These are phyloP conservation scores for Penicillium bovifimosum DNA, from an alignment of 495 filamentous ascomycete species.

Conservation along the genomic window DNA sequence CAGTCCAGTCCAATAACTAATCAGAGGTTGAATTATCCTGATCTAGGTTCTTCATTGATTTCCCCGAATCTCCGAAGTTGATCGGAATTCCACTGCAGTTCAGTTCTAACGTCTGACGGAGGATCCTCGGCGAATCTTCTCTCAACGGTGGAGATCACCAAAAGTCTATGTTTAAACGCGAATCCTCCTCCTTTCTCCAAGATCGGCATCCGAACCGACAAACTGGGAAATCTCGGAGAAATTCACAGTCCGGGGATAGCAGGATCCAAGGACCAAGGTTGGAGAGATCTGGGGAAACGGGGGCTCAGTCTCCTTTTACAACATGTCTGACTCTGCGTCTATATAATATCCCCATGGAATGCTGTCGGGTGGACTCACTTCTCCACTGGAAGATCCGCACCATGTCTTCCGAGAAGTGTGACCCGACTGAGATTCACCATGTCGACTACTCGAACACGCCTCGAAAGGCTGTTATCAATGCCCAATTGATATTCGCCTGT, in stretches of 20 bases:
- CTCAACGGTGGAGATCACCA: too few relatives aligned
- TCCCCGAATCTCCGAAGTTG: slow-evolving; percentile 5
- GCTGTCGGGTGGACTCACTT: not conserved
- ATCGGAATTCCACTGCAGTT: slow-evolving; percentile 14
- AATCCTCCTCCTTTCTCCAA: too few relatives aligned
- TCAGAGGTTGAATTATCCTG: too few relatives aligned
- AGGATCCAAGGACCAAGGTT: not conserved
- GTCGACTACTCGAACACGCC: slow-evolving; percentile 11
- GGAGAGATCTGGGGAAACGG: slow-evolving; percentile 13
- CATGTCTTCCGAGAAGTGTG: slow-evolving; percentile 10
- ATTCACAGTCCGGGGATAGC: slow-evolving; percentile 9
- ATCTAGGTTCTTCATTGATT: not conserved
- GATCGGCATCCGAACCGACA: too few relatives aligned
- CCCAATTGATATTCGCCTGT: slow-evolving; percentile 28
- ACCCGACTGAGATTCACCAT: slow-evolving; percentile 18
- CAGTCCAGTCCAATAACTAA: too few relatives aligned
- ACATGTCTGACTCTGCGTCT: not conserved
- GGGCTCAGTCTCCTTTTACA: not conserved
- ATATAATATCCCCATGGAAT: slow-evolving; percentile 7
- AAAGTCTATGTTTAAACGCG: too few relatives aligned
- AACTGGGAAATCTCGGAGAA: slow-evolving; percentile 23
- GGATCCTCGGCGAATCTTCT: slow-evolving; percentile 18
- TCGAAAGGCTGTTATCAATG: slow-evolving; percentile 19
- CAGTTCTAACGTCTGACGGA: too few relatives aligned
- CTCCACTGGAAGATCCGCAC: slow-evolving; percentile 7